Base-by-base conservation (phyloP, 371 early-diverging fungal species). In the Mucor plumbeus region DNA sequence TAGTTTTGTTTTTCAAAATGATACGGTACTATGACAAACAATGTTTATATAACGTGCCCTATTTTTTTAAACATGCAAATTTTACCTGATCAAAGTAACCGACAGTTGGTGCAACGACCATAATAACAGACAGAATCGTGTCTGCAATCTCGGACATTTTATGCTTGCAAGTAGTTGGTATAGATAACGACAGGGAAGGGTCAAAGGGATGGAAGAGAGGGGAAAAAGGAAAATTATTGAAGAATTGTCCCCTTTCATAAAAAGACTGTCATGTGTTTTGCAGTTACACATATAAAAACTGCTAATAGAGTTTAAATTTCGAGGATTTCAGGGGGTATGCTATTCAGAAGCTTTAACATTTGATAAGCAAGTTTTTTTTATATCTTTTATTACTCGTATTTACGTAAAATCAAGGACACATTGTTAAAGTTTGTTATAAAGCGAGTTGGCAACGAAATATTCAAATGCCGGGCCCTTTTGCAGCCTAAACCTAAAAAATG, bases 61-160 rank as follows among this genome's bases (percentile, higher is more conserved):
- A 13, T 1, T 41, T 1, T 41, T 15, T n/a, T 33, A 11, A 9
- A 0, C 11, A 15, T 59, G 11, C n/a, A 11, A 40, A 33, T 33
- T 44, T 63, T 76, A 75, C 79, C 39, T 78, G 79, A 65, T 78
- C 79, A 63, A 78, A 61, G 40, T 78, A 78, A 21, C 79, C 79
- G 15, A 75, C 43, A 4, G 75, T 73, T 21, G 79, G 79, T 19
- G 73, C 73, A 69, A 78, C 10, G 31, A 74, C 74, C 79, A 78
- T 78, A 31, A 68, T 71, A 19, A 63, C 60, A 39, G 76, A 75
- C 43, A 78, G 57, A 8, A 61, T 54, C 19, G 26, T 65, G 33
- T 64, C 61, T 4, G 60, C 36, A 59, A 68, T 44, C 11, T 53
- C 60, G 31, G 72, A 43, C 76, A 76, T 76, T 55, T 55, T 50